These are phyloP conservation scores for Porphyra umbilicalis DNA, from an alignment of 31 red algal genomes.

Conservation along the genomic window DNA sequence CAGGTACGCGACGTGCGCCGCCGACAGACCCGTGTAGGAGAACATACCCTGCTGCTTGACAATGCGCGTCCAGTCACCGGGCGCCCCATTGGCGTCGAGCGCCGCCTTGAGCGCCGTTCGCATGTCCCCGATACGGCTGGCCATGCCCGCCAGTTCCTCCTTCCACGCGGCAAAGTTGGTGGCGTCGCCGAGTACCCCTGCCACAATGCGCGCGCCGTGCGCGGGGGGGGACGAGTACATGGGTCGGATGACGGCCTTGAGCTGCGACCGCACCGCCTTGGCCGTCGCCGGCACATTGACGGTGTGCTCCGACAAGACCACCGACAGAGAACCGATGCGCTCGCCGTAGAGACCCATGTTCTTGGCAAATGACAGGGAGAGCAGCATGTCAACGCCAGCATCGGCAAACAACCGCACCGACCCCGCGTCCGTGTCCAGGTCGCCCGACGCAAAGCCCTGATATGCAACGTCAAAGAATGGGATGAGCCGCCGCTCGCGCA, in stretches of 20 bases:
- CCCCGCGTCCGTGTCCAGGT: slow-evolving; percentile 21
- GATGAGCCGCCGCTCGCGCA: slow-evolving; percentile 6
- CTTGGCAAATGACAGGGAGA: slow-evolving; percentile 66
- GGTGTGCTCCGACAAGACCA: slow-evolving; percentile 7
- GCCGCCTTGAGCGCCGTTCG: slow-evolving; percentile 31
- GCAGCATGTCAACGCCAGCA: slow-evolving; percentile 36
- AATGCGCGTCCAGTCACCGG: slow-evolving; percentile 46
- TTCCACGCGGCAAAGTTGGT: slow-evolving; percentile 31
- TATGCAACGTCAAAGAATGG: slow-evolving; percentile 58
- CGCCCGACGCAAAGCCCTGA: slow-evolving; percentile 57
- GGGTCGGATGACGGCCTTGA: slow-evolving; percentile 29
- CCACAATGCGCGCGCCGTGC: slow-evolving; percentile 36
- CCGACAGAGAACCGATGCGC: slow-evolving; percentile 33
- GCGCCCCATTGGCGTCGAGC: slow-evolving; percentile 17
- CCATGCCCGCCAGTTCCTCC: slow-evolving; percentile 35
- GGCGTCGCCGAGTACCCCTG: slow-evolving; percentile 34
- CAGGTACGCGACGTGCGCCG: slow-evolving; percentile 31
- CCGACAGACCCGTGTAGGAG: slow-evolving; percentile 37
- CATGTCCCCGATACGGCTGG: slow-evolving; percentile 36
- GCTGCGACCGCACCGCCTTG: slow-evolving; percentile 14
- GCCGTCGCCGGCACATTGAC: background rate
- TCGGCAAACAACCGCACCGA: slow-evolving; percentile 27
- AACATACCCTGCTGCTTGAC: slow-evolving; percentile 53
- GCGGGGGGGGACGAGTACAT: slow-evolving; percentile 74
- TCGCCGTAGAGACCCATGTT: slow-evolving; percentile 73